Conservation (phyloP, 164 flowering plant genomes). For the Annona squamosa region DNA sequence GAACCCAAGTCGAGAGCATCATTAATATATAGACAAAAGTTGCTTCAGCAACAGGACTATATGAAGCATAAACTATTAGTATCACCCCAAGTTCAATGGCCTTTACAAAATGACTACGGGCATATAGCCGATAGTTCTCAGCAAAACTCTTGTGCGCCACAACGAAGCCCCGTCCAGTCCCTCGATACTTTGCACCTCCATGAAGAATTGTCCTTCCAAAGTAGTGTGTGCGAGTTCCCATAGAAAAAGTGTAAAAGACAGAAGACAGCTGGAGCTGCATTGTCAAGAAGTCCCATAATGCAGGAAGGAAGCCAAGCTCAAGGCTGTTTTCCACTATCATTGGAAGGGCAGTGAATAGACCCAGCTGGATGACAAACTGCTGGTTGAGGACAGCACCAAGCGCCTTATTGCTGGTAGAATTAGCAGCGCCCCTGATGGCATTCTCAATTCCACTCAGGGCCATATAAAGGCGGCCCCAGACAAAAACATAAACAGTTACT, state of each 20-base stretch:
- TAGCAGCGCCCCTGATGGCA: slow-evolving; percentile 15
- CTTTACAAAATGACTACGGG: slow-evolving; percentile 94
- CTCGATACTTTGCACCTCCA: slow-evolving; percentile 95
- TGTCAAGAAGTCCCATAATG: slow-evolving; percentile 81
- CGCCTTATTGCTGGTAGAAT: slow-evolving; percentile 45
- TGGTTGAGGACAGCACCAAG: slow-evolving; percentile 68
- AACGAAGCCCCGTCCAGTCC: slow-evolving; percentile 97
- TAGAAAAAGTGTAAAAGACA: slow-evolving; percentile 72
- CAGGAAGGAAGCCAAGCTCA: slow-evolving; percentile 76
- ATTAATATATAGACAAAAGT: slow-evolving; percentile 68
- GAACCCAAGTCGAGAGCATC: slow-evolving; percentile 87
- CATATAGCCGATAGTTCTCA: slow-evolving; percentile 84
- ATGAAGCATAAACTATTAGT: slow-evolving; percentile 65
- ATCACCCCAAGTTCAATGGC: slow-evolving; percentile 85
- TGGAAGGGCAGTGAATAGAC: slow-evolving; percentile 88
- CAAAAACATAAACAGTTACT: slow-evolving; percentile 62
- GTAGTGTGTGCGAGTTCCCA: slow-evolving; percentile 87
- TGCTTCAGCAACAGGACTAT: slow-evolving; percentile 42
- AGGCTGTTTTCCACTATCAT: slow-evolving; percentile 86
- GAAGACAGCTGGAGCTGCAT: slow-evolving; percentile 93
- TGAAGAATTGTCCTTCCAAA: slow-evolving; percentile 95
- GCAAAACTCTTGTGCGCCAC: slow-evolving; percentile 87
- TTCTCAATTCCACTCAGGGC: slow-evolving; percentile 83
- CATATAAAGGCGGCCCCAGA: slow-evolving; percentile 90
- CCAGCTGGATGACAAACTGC: slow-evolving; percentile 82